Evolutionary conservation across 176 grass and related monocot genomes (phyloP), one percentile per base, ranked within the genome.

Genomic region (Triticum urartu): DNA sequence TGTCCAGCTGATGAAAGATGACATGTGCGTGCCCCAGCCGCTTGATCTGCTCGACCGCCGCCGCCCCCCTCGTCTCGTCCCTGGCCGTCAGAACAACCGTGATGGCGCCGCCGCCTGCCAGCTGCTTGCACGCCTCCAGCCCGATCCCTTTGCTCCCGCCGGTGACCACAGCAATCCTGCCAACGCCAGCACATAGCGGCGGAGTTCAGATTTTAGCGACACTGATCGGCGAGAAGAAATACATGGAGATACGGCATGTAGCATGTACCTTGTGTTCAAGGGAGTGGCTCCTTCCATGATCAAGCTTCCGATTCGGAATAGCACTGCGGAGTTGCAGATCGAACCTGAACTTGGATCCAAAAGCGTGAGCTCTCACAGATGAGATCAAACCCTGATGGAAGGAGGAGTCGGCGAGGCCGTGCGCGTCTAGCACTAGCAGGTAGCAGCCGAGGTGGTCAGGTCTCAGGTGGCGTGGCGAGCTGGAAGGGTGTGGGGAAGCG

Each of bases 121-220:
- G 42, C 61, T 92, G 93, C 75, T 77, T 63, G 69, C 93, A 95
- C 83, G 89, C 85, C 58, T 87, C 91, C 0, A 95, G 69, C 30
- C 93, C 93, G 14, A 90, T 83, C 11, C 90, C 93, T 66, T 84
- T 95, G 61, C 80, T 92, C n/a, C 82, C 90, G 0, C 93, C 93
- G 21, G 93, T 95, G 10, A 95, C 93, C 33, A 95, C 42, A 0
- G 80, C 93, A 48, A 95, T 89, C 58, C 93, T 93, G 45, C 18
- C 54, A 54, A 11, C 7, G n/a, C 5, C n/a, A 7, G 65, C 3
- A 18, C 32, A 11, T n/a, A 13, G 71, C 40, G 69, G 38, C 9
- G 7, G 22, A 64, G n/a, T 63, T 63, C 62, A 36, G 75, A 34
- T 18, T 67, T 12, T 39, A n/a, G 68, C 10, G 17, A 11, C 18